phyloP scores from a whole-genome alignment of 495 filamentous ascomycete genomes.

The Aspergillus kassunensis region DNA sequence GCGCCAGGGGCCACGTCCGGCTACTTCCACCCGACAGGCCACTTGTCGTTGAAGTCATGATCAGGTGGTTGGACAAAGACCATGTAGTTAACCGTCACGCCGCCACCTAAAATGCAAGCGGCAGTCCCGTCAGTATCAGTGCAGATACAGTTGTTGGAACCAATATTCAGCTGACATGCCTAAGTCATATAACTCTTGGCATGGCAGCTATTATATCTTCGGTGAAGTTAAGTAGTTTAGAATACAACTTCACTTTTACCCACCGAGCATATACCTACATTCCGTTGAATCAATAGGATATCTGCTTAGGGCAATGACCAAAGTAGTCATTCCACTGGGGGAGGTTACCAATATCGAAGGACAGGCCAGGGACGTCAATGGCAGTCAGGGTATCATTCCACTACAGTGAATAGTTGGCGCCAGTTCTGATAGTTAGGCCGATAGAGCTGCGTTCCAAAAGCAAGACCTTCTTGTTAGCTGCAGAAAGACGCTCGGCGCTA shows the following conservation, averaged over 20 bases:
- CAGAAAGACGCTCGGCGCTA: constrained; percentile 60
- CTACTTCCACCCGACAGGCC: constrained; percentile 65
- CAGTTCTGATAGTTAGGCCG: constrained; percentile 15
- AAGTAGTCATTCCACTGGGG: constrained; percentile 54
- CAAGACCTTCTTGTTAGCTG: constrained; percentile 42
- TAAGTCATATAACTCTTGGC: too few relatives aligned
- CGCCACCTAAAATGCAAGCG: constrained; percentile 74
- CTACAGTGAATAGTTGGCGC: constrained; percentile 16
- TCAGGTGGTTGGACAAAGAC: constrained; percentile 54
- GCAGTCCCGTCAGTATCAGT: constrained; percentile 70
- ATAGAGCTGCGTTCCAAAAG: constrained; percentile 27
- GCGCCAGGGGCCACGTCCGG: constrained; percentile 53
- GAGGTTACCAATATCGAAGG: constrained; percentile 57
- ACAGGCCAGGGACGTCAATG: constrained; percentile 71
- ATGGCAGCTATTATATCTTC: too few relatives aligned
- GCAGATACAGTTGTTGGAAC: too few relatives aligned
- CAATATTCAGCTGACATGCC: too few relatives aligned
- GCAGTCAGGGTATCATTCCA: constrained; percentile 50
- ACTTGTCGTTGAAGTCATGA: constrained; percentile 68
- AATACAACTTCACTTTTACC: too few relatives aligned
- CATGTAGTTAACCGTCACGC: constrained; percentile 70
- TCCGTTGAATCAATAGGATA: too few relatives aligned
- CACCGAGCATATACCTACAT: too few relatives aligned
- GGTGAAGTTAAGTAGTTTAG: too few relatives aligned
- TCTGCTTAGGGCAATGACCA: too few relatives aligned